Evolutionary conservation across 2,329 filamentous ascomycete genomes (phyloP).

Genomic region (Septoria petroselini): DNA sequence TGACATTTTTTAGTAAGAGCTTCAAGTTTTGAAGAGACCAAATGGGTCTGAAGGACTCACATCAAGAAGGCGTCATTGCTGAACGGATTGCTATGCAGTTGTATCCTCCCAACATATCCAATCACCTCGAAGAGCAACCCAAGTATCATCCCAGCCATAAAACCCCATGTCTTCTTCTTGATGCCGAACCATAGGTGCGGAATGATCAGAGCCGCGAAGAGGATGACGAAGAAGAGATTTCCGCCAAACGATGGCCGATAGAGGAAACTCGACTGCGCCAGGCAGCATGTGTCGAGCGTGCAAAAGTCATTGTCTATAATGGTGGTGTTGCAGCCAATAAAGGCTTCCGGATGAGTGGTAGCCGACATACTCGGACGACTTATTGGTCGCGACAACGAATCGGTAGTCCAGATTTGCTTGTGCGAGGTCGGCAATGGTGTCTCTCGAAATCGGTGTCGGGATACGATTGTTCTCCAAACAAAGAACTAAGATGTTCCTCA

Average conservation of each 20-base stretch:
- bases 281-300: conserved; percentile 33
- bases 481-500: neutral
- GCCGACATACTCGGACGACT: neutral
- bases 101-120: conserved; percentile 56
- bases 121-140: conserved; percentile 53
- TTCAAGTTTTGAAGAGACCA: neutral
- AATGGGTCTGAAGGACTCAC: conserved; percentile 41
- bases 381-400: too few relatives aligned
- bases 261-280: conserved; percentile 45
- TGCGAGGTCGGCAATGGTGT: too few relatives aligned
- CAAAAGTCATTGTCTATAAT: conserved; percentile 25
- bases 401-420: too few relatives aligned
- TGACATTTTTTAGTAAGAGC: conserved; percentile 21
- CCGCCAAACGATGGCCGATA: conserved; percentile 51
- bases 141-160: conserved; percentile 48
- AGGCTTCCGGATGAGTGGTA: neutral
- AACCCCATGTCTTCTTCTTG: conserved; percentile 55
- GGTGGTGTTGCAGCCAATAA: conserved; percentile 24
- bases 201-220: conserved; percentile 51
- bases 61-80: conserved; percentile 49
- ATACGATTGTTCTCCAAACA: neutral
- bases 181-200: conserved; percentile 51
- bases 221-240: conserved; percentile 49
- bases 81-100: conserved; percentile 55
- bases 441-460: neutral